Evolutionary conservation across 345 rosid species (phyloP).

Genomic region (Isatis tinctoria): DNA sequence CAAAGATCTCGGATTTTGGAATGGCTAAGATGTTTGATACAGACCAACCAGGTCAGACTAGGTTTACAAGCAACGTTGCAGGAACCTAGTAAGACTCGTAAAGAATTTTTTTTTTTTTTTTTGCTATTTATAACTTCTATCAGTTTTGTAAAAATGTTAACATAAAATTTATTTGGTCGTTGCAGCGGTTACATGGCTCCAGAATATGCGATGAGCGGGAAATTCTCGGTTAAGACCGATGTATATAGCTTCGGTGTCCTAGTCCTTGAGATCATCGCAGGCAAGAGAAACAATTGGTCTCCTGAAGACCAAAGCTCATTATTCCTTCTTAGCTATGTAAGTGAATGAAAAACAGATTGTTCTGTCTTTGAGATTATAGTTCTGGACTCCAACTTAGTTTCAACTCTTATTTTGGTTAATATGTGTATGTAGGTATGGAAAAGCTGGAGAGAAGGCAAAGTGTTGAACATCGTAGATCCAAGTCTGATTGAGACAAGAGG

Average conservation of each 20-base stretch:
- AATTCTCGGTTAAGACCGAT: slow-evolving; percentile 6
- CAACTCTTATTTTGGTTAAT: not conserved
- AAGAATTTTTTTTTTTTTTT: too few relatives aligned
- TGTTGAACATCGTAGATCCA: slow-evolving; percentile 8
- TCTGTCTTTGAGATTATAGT: not conserved
- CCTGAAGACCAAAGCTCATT: slow-evolving; percentile 7
- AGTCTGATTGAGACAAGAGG: slow-evolving; percentile 10
- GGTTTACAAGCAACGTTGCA: slow-evolving; percentile 22
- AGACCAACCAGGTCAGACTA: not conserved
- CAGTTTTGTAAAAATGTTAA: not conserved
- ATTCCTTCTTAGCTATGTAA: slow-evolving; percentile 20
- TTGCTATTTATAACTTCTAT: not conserved
- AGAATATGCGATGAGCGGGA: not conserved
- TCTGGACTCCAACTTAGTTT: not conserved
- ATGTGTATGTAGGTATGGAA: slow-evolving; percentile 13
- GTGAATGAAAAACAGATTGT: not conserved
- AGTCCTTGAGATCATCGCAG: slow-evolving; percentile 4
- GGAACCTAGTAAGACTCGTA: slow-evolving; percentile 51
- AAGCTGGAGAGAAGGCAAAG: slow-evolving; percentile 10
- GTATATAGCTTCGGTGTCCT: slow-evolving; percentile 11
- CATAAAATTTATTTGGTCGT: not conserved
- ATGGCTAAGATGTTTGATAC: slow-evolving; percentile 29
- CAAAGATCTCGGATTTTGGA: slow-evolving; percentile 55
- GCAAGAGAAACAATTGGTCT: slow-evolving; percentile 21
- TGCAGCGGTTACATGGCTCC: slow-evolving; percentile 17